Base-by-base conservation (phyloP, 192 early-diverging fungal genomes). In the Backusella liffmaniae region DNA sequence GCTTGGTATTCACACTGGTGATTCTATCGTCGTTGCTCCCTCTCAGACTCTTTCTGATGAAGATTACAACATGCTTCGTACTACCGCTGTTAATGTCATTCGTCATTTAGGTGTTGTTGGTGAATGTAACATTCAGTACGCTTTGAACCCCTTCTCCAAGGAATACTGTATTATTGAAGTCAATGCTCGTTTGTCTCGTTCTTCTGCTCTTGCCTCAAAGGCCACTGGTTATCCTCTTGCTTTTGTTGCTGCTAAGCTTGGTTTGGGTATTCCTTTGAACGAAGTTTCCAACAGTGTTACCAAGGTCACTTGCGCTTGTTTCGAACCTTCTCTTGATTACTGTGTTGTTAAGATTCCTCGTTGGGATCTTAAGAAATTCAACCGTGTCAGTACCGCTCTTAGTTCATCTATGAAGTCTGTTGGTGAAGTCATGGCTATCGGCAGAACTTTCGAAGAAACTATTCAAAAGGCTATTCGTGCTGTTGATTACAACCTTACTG, bases 151-250 rank as follows among this genome's bases (percentile, higher is more conserved):
- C 15, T 80, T 93, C 72, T 92, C 90, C 73, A 92, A 93, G 86
- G 98, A 99, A 85, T 99, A 97, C 88, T 94, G 94, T 85, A 95
- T 99, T 74, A 99, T 99, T 73, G 98, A 99, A 87, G 97, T 99
- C 77, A 99, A 99, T 77, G 98, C 98, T 30, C 94, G 98, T 75
- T 86, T 99, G 26, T 95, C 93, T 75, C 90, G 98, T 80, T 92
- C 90, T 67, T 73, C 94, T 32, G 98, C 98, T 21, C 89, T 99
- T 42, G 98, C 98, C 18, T 96, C 94, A 75, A 99, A 99, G 83
- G 98, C 98, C 12, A 99, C 98, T 5, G 98, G 98, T 29, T 99
- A 98, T 83, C 98, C 98, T n/a, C 87, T 99, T 75, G 98, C 98
- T 9, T 99, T 99, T 82, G 95, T 99, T 49, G 97, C 98, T 15